Conservation (phyloP, 225 moss, liverwort and hornwort genomes). For the Physcomitrium patens region DNA sequence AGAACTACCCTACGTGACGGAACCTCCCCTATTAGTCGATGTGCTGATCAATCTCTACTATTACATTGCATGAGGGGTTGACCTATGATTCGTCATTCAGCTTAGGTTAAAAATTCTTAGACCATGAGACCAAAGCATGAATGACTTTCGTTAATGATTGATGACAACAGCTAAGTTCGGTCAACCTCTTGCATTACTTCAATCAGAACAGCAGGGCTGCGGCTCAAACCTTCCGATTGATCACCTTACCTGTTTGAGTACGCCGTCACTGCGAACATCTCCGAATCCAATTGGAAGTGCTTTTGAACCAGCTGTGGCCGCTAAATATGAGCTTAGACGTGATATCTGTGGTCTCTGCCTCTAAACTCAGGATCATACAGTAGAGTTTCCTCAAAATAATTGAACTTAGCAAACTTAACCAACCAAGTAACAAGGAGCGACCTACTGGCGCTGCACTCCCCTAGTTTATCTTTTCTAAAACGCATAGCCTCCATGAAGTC, state of each 20-base stretch:
- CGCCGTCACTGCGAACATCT: constrained; percentile 13
- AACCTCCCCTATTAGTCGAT: constrained; percentile 14
- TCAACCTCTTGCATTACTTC: not conserved
- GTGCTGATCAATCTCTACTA: constrained; percentile 4
- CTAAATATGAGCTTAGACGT: constrained; percentile 26
- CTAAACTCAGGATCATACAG: not conserved
- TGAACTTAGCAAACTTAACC: constrained; percentile 24
- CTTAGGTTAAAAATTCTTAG: constrained; percentile 1
- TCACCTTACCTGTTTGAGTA: constrained; percentile 18
- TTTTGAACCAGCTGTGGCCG: constrained; percentile 21
- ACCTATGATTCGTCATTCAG: constrained; percentile 11
- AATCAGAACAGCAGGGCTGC: constrained; percentile 21
- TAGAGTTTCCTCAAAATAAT: constrained; percentile 14
- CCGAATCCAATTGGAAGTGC: constrained; percentile 28
- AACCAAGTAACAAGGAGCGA: constrained; percentile 35
- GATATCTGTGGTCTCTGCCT: constrained; percentile 7
- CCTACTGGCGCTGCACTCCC: constrained; percentile 23
- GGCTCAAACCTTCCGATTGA: constrained; percentile 3
- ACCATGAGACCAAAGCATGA: constrained; percentile 23
- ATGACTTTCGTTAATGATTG: not conserved
- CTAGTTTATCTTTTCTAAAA: constrained; percentile 18
- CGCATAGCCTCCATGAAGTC: constrained; percentile 21
- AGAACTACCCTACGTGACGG: not conserved
- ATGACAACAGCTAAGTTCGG: constrained; percentile 10
- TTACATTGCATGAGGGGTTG: constrained; percentile 9